Conservation (phyloP, 2,329 filamentous ascomycete species). For the Neopestalotiopsis clavispora region DNA sequence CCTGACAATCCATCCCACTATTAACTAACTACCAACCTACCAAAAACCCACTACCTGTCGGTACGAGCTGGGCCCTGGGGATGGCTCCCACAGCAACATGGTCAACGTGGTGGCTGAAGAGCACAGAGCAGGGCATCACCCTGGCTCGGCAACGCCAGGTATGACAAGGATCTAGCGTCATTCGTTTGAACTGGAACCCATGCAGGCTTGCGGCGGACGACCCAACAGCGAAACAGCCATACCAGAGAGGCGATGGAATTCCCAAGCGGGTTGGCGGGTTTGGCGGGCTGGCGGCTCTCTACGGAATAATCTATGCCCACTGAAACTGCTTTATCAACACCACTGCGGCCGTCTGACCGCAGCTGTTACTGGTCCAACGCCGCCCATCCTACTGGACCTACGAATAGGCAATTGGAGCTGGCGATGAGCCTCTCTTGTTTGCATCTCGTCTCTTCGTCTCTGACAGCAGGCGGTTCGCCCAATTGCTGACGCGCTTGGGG, state of each 20-base stretch:
- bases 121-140: neutral
- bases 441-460: neutral
- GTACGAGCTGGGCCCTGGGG: neutral
- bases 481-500: neutral
- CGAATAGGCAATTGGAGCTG: neutral
- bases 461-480: neutral
- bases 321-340: neutral
- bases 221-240: neutral
- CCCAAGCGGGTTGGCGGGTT: neutral
- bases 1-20: slow-evolving; percentile 2
- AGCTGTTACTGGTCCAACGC: neutral
- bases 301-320: neutral
- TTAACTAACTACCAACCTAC: neutral
- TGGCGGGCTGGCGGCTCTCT: too few species aligned
- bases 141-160: neutral
- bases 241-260: neutral
- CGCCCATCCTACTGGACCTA: neutral
- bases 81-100: neutral
- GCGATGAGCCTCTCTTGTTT: neutral
- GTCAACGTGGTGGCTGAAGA: neutral
- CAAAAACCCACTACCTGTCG: neutral
- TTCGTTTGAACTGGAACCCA: neutral
- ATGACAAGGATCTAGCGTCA: slow-evolving; percentile 1
- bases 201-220: neutral
- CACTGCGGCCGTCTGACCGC: neutral